phyloP scores from a whole-genome alignment of 768 basidiomycete genomes.

The Calocybe gangraenosa region DNA sequence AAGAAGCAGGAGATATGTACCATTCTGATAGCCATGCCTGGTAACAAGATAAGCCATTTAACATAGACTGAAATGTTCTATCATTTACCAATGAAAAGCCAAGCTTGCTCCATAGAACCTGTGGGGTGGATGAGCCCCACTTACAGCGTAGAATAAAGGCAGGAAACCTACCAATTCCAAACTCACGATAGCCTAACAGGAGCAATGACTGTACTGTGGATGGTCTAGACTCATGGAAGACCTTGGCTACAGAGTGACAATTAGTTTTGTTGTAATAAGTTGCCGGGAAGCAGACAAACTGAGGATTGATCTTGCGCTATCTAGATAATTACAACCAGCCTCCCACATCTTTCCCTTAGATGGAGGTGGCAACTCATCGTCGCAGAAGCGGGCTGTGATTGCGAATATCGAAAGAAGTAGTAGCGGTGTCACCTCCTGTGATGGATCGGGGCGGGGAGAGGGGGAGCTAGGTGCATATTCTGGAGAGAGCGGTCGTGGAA shows the following conservation, averaged over 20 bases:
- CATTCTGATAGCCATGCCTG: conserved; percentile 76
- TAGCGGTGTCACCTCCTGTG: conserved; percentile 63
- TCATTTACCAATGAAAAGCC: conserved; percentile 77
- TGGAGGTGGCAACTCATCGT: conserved; percentile 43
- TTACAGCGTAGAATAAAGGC: not conserved
- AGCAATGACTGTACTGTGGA: conserved; percentile 81
- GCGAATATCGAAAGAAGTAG: conserved; percentile 80
- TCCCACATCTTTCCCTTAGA: conserved; percentile 63
- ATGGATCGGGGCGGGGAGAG: conserved; percentile 44
- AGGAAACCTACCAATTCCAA: conserved; percentile 56
- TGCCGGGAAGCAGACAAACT: conserved; percentile 35
- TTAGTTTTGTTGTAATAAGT: conserved; percentile 7
- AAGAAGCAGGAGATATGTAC: conserved; percentile 27
- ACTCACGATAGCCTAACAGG: conserved; percentile 77
- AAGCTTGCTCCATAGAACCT: conserved; percentile 78
- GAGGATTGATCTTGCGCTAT: conserved; percentile 57
- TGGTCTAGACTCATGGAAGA: conserved; percentile 63
- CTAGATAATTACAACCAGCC: conserved; percentile 60
- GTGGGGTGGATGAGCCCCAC: conserved; percentile 2
- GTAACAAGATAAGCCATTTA: not conserved
- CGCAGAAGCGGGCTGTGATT: conserved; percentile 68
- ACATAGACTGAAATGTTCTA: conserved; percentile 4
- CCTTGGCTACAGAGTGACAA: conserved; percentile 37
- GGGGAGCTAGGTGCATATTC: conserved; percentile 20
- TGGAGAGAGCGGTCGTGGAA: conserved; percentile 21